Conservation (phyloP, 208 protist genomes). For the Histomonas meleagridis region DNA sequence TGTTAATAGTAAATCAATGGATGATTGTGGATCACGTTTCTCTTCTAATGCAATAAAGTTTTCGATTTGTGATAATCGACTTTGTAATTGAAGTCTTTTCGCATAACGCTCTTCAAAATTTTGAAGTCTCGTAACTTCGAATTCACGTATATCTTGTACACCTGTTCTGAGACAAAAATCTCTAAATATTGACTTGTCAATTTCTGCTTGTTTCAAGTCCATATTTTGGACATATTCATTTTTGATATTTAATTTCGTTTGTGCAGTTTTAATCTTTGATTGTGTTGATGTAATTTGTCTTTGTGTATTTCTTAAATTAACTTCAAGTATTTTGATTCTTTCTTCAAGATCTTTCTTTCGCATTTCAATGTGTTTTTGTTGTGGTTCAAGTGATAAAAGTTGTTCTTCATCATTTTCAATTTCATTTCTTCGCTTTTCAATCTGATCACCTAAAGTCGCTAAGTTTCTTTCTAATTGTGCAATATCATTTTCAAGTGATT, state of each 20-base stretch:
- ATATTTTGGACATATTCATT: neutral
- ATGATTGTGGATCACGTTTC: neutral
- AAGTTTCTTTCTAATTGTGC: conserved; percentile 21
- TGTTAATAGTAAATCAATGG: neutral
- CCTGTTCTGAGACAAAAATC: neutral
- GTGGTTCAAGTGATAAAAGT: neutral
- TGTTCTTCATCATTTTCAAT: neutral
- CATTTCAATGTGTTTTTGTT: neutral
- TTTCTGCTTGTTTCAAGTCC: neutral
- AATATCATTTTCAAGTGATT: neutral
- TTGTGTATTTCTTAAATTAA: neutral
- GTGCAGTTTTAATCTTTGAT: neutral
- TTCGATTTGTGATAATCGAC: neutral
- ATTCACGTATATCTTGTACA: conserved; percentile 34
- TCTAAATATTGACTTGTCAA: conserved; percentile 24
- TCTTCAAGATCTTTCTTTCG: neutral
- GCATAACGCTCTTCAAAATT: neutral
- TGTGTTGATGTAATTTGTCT: neutral
- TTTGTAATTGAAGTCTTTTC: neutral
- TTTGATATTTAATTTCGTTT: neutral
- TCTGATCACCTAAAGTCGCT: neutral
- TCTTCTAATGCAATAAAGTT: neutral
- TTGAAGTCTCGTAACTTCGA: neutral
- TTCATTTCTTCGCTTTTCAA: neutral
- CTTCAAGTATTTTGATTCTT: neutral